Conservation (phyloP, 1,284 basidiomycete species). For the Malassezia furfur region DNA sequence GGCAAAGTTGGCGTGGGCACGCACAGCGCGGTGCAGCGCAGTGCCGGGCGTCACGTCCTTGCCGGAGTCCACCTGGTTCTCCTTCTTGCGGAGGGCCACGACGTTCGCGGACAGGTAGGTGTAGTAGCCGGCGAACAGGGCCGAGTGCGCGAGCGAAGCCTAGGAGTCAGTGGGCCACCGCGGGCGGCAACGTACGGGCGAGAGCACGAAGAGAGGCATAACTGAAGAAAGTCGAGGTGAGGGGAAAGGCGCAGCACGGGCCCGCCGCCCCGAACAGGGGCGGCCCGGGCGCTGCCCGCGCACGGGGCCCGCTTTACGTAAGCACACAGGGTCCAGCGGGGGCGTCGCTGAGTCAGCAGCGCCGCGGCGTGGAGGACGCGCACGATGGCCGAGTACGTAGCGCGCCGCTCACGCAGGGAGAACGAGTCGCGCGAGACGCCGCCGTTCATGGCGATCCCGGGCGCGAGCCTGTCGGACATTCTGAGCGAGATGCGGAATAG, state of each 20-base stretch:
- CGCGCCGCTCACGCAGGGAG: conserved; percentile 8
- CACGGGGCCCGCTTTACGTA: neutral
- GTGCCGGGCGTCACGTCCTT: conserved; percentile 21
- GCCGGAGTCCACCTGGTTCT: conserved; percentile 15
- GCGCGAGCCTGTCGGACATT: conserved; percentile 6
- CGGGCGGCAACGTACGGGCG: neutral
- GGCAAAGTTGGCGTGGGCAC: conserved; percentile 43
- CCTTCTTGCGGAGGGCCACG: conserved; percentile 20
- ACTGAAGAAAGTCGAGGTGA: neutral
- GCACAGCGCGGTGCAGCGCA: conserved; percentile 15
- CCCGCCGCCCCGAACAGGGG: neutral
- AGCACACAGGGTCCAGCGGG: neutral
- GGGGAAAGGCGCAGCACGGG: neutral
- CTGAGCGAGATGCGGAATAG: neutral
- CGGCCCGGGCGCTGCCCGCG: neutral
- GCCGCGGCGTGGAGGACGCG: neutral
- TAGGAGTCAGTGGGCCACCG: conserved; percentile 1
- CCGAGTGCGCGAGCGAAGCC: conserved; percentile 47
- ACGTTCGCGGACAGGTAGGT: conserved; percentile 39
- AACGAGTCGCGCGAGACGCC: neutral
- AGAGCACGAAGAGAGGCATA: conserved; percentile 48
- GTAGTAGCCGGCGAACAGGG: conserved; percentile 44
- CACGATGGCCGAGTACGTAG: conserved; percentile 15
- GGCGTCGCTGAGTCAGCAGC: neutral
- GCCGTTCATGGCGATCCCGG: conserved; percentile 3